Evolutionary conservation across 345 rosid genomes (phyloP).

Genomic region (Ricinus communis): DNA sequence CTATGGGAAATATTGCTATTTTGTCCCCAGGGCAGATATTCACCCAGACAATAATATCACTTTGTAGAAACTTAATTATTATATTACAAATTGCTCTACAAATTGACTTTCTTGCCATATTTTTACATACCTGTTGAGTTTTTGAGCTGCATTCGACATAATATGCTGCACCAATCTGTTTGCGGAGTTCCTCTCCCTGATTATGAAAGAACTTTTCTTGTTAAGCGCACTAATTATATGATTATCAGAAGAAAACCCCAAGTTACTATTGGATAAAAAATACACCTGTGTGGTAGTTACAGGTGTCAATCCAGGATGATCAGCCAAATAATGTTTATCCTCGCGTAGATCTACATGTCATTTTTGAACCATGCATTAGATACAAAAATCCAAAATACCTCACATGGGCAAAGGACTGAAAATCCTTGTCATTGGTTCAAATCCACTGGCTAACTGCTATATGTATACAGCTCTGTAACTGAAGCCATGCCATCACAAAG

Average conservation of each 20-base stretch:
- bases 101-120: conserved; percentile 13
- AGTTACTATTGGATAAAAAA: conserved; percentile 9
- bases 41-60: not conserved
- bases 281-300: conserved; percentile 89
- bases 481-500: not conserved
- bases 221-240: conserved; percentile 5
- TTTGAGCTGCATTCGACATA: conserved; percentile 98
- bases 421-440: too few species aligned
- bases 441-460: not conserved
- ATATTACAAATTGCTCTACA: not conserved
- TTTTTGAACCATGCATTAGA: conserved; percentile 27
- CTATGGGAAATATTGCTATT: not conserved
- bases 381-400: not conserved
- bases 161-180: conserved; percentile 85
- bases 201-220: conserved; percentile 5
- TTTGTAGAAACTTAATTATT: not conserved
- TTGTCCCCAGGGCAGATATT: conserved; percentile 4
- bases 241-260: conserved; percentile 3
- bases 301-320: conserved; percentile 90
- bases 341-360: conserved; percentile 82
- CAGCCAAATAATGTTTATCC: conserved; percentile 89
- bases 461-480: not conserved
- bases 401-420: too few species aligned
- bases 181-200: conserved; percentile 97
- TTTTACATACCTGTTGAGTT: conserved; percentile 81